Percentiles rank a stretch among this genome's conserved stretches.
Conservation (phyloP, 352 stramenopile species). For the Globisporangium cystogenes region DNA sequence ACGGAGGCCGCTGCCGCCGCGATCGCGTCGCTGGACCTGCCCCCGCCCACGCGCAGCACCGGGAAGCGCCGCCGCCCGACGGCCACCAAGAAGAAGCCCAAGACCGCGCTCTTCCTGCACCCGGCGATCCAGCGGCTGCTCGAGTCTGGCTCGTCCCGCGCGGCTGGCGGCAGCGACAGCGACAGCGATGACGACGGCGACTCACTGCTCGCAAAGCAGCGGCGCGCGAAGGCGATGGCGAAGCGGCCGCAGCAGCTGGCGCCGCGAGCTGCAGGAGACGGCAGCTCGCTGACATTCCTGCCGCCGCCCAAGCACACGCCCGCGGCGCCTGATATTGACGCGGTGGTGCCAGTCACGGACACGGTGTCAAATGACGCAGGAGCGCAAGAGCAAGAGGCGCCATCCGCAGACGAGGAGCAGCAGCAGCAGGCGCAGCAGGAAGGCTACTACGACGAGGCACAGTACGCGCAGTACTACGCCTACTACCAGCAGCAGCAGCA, state of each 20-base stretch:
- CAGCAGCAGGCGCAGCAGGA: constrained; percentile 12
- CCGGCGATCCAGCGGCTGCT: constrained; percentile 53
- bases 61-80: constrained; percentile 23
- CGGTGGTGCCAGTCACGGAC: no score
- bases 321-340: constrained; percentile 14
- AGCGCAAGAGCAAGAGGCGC: constrained; percentile 9
- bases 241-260: constrained; percentile 20
- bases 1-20: background rate
- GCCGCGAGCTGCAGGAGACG: constrained; percentile 3
- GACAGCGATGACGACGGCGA: constrained; percentile 27
- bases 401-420: background rate
- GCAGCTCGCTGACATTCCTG: constrained; percentile 43
- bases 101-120: constrained; percentile 43
- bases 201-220: constrained; percentile 49
- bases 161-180: constrained; percentile 17
- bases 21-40: background rate
- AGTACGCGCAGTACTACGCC: constrained; percentile 35
- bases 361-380: no score
- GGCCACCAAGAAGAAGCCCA: constrained; percentile 29
- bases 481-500: constrained; percentile 24
- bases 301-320: constrained; percentile 50
- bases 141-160: constrained; percentile 23
- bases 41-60: background rate
- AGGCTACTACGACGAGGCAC: constrained; percentile 15
- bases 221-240: constrained; percentile 27